Base-by-base conservation (phyloP, 495 filamentous ascomycete species). In the Neurospora africana region DNA sequence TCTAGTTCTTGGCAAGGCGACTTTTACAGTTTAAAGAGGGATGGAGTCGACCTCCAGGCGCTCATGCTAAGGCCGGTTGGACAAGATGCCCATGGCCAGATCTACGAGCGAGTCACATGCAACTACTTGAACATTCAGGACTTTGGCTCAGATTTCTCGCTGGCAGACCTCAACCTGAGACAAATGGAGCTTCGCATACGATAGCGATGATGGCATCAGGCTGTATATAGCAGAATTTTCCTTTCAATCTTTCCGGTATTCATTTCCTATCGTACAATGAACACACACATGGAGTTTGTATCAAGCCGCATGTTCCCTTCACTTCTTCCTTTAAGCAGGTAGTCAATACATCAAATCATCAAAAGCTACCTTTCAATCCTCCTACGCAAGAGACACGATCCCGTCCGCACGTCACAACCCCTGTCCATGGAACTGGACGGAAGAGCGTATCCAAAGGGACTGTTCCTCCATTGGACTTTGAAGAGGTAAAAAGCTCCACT, bases 31-130 rank as follows among this genome's bases (percentile, higher is more conserved):
- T n/a, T n/a, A n/a, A n/a, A n/a, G n/a, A n/a, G n/a, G n/a, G n/a
- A n/a, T n/a, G n/a, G n/a, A n/a, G n/a, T n/a, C 17, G 0, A 0
- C 0, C 17, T 43, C 19, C 19, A n/a, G 9, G 0, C 1, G 21
- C 10, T 53, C 0, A 13, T 53, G 4, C n/a, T 53, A 53, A 21
- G n/a, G 0, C 0, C 21, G 3, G 21, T 27, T 5, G 44, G 21
- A 0, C 0, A 27, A 53, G 44, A 53, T 53, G 21, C 0, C 3
- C 21, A 53, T 13, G 44, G 44, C 21, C n/a, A 53, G 8, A 23
- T 27, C 9, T 53, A 53, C 1, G 44, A 53, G 44, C 44, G 21
- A 5, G 10, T 27, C 0, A 23, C 44, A 2, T 47, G 43, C 19
- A 4, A 36, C 7, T 36, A 7, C 33, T 33, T 33, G 33, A 33